phyloP scores from a whole-genome alignment of 345 rosid species.

The Citrus cavaleriei region DNA sequence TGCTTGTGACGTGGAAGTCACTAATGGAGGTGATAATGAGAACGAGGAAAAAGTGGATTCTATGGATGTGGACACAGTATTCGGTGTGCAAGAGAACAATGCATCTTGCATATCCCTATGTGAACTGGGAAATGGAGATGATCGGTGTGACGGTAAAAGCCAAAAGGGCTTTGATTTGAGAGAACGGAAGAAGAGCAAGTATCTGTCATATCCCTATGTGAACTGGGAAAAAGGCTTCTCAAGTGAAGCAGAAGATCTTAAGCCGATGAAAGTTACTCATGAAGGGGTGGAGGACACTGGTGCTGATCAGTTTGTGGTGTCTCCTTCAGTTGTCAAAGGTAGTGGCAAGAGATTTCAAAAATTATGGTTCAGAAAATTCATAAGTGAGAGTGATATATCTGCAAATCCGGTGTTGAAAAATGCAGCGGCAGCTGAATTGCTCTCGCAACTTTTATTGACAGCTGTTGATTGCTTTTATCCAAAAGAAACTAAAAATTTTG shows the following conservation, averaged over 20 bases:
- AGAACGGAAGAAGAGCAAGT: conserved; percentile 70
- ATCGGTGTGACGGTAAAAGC: conserved; percentile 8
- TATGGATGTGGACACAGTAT: background rate
- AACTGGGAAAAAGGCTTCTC: conserved; percentile 33
- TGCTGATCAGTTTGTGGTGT: conserved; percentile 37
- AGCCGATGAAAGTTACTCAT: conserved; percentile 11
- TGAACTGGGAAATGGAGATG: conserved; percentile 8
- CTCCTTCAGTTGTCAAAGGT: conserved; percentile 47
- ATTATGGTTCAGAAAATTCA: conserved; percentile 48
- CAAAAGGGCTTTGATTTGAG: conserved; percentile 42
- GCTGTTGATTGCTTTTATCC: conserved; percentile 53
- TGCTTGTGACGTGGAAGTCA: conserved; percentile 4
- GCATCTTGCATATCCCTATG: too few species aligned
- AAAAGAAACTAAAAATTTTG: conserved; percentile 38
- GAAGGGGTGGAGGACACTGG: conserved; percentile 17
- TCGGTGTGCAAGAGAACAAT: conserved; percentile 15
- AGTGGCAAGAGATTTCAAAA: conserved; percentile 54
- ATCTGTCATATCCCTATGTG: conserved; percentile 61
- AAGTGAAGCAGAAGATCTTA: conserved; percentile 24
- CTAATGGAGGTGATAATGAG: conserved; percentile 4
- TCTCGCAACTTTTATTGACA: conserved; percentile 45
- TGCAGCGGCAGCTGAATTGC: conserved; percentile 49
- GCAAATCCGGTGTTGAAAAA: conserved; percentile 38
- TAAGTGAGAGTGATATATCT: conserved; percentile 33
- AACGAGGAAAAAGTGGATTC: conserved; percentile 7